Evolutionary conservation across 495 filamentous ascomycete species (phyloP), one percentile per base, ranked within the genome.

Genomic region (Neurospora sp.): DNA sequence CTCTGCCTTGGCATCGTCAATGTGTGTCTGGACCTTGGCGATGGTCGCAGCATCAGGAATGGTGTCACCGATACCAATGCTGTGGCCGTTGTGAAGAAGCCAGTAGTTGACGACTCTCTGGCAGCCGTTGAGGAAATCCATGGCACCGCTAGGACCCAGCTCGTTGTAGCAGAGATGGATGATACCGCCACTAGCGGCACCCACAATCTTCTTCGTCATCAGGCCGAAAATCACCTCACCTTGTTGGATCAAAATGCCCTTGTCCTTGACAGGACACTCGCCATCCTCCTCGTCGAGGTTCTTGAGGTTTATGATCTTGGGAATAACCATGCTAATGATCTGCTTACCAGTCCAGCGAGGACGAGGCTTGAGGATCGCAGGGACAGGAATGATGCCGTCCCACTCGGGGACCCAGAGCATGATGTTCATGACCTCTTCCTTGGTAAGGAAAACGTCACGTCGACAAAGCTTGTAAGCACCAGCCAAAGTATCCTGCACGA

Each of bases 331-430:
- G 83, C 94, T 97, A 77, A 96, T 90, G 72, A 99, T 91, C 83
- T 99, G 96, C 82, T 99, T 99, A 76, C 96, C 96, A n/a, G 96
- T 97, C 96, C 96, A 99, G 73, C 93, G 88, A 20, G 96, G 94
- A 68, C 91, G 86, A 46, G 96, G 96, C 80, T 95, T 97, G 76
- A 96, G 71, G 73, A 99, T 97, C 11, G 95, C 94, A 16, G 96
- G 96, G 10, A 89, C 87, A 31, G 96, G 96, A 77, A 98, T 93
- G 35, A 95, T 86, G 27, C 96, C 96, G 83, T 99, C 96, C 96
- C 96, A 99, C 38, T 94, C 90, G 35, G 96, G 96, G 69, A 98
- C 94, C 94, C 94, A 98, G 77, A 99, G 85, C 83, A 99, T 91
- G 72, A 96, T 84, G 77, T 97, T 96, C 93, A 97, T 97, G 59